These are phyloP conservation scores for Trichoderma hamatum DNA, from an alignment of 2,329 filamentous ascomycete genomes.

Conservation along the genomic window DNA sequence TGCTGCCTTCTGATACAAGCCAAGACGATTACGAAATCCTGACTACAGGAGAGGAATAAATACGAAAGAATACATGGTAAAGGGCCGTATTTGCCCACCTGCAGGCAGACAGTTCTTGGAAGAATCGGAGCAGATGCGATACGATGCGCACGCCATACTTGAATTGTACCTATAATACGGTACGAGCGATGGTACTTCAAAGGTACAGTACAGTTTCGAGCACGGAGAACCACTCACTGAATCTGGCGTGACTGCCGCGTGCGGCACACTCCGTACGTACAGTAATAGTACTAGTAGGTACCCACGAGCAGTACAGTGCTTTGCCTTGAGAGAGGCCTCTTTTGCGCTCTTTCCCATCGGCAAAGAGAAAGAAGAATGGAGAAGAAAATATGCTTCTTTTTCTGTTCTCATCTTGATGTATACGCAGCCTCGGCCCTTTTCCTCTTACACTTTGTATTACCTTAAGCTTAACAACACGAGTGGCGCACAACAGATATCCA, in stretches of 20 bases:
- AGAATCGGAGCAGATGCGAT: neutral
- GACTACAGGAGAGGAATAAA: neutral
- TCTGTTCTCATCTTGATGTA: neutral
- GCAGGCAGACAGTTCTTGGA: neutral
- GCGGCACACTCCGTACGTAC: neutral
- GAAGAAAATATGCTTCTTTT: neutral
- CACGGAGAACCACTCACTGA: neutral
- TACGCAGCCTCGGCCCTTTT: neutral
- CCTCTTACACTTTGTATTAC: neutral
- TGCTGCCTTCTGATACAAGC: neutral
- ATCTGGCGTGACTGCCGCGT: neutral
- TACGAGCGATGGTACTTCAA: neutral
- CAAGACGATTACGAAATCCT: neutral
- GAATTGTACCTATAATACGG: neutral
- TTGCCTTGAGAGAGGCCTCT: neutral
- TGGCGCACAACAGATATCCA: neutral
- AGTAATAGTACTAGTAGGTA: no score
- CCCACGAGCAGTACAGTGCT: neutral
- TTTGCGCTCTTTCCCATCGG: no score
- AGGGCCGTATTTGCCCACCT: neutral
- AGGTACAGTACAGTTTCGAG: neutral
- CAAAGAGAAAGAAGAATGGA: neutral
- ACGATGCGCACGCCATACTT: slow-evolving; percentile 12
- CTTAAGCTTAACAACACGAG: neutral
- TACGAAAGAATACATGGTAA: neutral